Conservation (phyloP, 352 stramenopile genomes). For the Globisporangium orthogonon region DNA sequence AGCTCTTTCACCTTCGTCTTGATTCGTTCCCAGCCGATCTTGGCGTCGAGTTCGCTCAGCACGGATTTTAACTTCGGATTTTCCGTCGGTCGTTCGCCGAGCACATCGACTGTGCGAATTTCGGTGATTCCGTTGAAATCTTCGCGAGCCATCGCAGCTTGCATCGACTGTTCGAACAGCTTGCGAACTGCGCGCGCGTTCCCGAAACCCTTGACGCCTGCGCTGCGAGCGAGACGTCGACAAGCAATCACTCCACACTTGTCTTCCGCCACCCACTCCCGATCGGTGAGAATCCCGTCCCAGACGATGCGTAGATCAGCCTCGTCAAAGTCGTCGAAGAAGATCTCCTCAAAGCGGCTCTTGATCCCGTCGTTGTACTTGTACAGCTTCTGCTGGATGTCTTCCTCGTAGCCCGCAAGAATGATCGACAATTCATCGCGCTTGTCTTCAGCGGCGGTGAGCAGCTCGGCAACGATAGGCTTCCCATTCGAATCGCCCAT, state of each 20-base stretch:
- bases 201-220: conserved; percentile 77
- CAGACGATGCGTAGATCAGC: conserved; percentile 79
- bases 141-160: conserved; percentile 58
- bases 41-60: conserved; percentile 53
- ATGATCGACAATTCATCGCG: conserved; percentile 86
- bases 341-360: conserved; percentile 81
- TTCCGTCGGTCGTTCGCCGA: conserved; percentile 67
- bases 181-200: conserved; percentile 81
- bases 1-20: conserved; percentile 75
- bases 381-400: conserved; percentile 92
- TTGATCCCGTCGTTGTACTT: conserved; percentile 85
- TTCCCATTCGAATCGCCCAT: conserved; percentile 67
- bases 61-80: conserved; percentile 64
- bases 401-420: conserved; percentile 89
- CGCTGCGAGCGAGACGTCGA: conserved; percentile 50
- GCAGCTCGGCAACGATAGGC: conserved; percentile 83
- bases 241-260: conserved; percentile 55
- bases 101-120: conserved; percentile 60
- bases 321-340: conserved; percentile 90
- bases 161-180: conserved; percentile 58
- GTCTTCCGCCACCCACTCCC: conserved; percentile 44
- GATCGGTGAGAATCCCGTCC: conserved; percentile 28
- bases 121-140: conserved; percentile 52
- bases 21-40: conserved; percentile 73
- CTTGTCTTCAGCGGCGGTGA: conserved; percentile 85